Conservation (phyloP, 2,329 filamentous ascomycete species). For the Ophiostoma sp. region DNA sequence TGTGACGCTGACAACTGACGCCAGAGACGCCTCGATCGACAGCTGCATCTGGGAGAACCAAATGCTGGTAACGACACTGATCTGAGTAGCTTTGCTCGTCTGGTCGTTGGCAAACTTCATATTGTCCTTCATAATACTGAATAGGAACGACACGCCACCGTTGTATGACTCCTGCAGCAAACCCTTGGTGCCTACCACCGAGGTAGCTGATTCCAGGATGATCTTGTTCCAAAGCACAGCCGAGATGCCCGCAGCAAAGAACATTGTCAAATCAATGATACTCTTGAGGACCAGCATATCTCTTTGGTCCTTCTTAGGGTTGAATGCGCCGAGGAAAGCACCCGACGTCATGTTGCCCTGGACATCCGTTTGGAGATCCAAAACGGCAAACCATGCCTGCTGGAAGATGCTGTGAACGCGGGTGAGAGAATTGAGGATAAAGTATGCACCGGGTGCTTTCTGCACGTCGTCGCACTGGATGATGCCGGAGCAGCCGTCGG, state of each 20-base stretch:
- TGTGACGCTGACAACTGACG: neutral
- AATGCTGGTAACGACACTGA: neutral
- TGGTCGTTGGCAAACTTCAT: neutral
- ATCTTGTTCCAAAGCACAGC: neutral
- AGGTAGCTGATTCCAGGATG: no score
- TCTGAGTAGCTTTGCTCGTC: neutral
- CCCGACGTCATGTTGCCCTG: conserved; percentile 1
- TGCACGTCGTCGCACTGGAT: neutral
- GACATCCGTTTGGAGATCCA: neutral
- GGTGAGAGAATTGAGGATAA: neutral
- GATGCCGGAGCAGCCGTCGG: neutral
- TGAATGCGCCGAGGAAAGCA: neutral
- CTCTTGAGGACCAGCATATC: neutral
- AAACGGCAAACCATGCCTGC: neutral
- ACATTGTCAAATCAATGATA: neutral
- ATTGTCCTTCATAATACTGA: neutral
- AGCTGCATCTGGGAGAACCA: neutral
- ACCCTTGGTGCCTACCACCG: neutral
- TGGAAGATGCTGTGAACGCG: neutral
- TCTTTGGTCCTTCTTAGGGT: neutral
- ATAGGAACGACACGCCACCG: neutral
- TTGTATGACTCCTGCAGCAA: neutral
- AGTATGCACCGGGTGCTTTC: neutral
- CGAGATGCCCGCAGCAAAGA: neutral
- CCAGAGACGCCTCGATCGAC: neutral